Conservation (phyloP, 2,329 filamentous ascomycete species). For the Blastomyces silverae region DNA sequence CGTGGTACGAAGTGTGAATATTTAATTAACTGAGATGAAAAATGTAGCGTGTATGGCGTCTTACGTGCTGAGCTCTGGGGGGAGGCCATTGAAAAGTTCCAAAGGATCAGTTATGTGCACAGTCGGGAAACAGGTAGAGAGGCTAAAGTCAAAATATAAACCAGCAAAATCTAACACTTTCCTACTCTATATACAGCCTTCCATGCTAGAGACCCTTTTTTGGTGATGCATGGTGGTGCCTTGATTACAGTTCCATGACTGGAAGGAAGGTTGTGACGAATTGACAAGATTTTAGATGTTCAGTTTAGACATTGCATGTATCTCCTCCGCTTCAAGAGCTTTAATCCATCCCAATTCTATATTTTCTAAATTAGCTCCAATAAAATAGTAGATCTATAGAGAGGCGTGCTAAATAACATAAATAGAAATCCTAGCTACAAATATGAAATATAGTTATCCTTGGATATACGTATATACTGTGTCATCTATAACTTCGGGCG, state of each 20-base stretch:
- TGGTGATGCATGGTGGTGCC: no score
- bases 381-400: neutral
- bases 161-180: neutral
- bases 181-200: neutral
- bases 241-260: no score
- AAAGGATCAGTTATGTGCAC: conserved; percentile 50
- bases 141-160: conserved; percentile 46
- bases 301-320: no score
- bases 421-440: neutral
- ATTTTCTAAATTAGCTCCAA: no score
- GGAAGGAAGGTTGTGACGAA: no score
- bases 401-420: neutral
- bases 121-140: conserved; percentile 39
- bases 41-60: conserved; percentile 42
- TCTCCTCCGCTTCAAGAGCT: no score
- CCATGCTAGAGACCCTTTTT: no score
- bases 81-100: conserved; percentile 47
- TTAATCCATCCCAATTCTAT: no score
- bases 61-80: conserved; percentile 50
- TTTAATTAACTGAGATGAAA: neutral
- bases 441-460: neutral
- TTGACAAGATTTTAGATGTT: no score
- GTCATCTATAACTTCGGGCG: neutral
- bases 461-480: neutral
- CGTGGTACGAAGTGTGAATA: neutral